Evolutionary conservation across 257 asterid genomes (phyloP).

Genomic region (Solanum dulcamara): DNA sequence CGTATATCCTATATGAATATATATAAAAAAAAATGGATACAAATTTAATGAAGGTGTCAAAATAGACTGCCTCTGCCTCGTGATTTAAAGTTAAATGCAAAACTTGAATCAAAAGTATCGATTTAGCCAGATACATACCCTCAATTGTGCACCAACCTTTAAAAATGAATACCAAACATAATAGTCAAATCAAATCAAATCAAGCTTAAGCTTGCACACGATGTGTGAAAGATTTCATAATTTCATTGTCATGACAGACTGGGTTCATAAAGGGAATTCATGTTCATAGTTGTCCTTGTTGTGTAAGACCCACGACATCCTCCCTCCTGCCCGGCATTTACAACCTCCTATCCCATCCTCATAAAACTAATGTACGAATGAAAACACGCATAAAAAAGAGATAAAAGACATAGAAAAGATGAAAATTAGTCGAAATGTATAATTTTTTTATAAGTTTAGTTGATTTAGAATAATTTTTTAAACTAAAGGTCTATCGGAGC

Average conservation of each 20-base stretch:
- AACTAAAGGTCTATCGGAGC: background rate
- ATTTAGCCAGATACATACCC: background rate
- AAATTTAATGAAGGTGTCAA: background rate
- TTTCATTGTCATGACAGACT: background rate
- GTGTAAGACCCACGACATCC: background rate
- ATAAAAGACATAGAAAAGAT: background rate
- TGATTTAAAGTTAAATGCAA: background rate
- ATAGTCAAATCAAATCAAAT: background rate
- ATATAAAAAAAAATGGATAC: background rate
- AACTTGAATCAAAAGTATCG: background rate
- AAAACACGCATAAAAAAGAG: background rate
- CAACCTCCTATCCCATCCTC: background rate
- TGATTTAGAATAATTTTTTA: background rate
- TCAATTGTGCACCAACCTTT: fast-evolving
- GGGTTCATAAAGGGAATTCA: background rate
- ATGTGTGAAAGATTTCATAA: background rate
- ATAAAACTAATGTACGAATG: background rate
- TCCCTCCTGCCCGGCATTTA: background rate
- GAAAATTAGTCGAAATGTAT: background rate
- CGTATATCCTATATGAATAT: background rate
- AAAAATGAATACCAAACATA: background rate
- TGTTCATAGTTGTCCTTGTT: background rate
- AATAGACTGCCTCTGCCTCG: fast-evolving
- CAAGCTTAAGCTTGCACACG: background rate
- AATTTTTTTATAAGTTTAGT: background rate